These are phyloP conservation scores for Pseudogymnoascus sp. DNA, from an alignment of 2,329 filamentous ascomycete genomes.

Conservation along the genomic window DNA sequence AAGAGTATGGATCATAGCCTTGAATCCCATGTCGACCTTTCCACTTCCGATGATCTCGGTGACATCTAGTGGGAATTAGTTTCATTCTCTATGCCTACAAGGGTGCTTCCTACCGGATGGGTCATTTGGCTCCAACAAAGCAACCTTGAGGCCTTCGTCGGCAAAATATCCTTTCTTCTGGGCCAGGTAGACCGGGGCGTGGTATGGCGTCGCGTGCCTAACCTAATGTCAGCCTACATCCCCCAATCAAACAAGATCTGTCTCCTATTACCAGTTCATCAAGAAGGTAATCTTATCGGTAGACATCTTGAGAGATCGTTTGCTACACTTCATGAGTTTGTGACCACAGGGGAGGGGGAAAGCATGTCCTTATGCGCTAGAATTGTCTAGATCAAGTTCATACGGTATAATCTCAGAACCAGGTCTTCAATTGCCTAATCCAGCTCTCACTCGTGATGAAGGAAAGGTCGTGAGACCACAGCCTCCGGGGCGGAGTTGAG, in stretches of 20 bases:
- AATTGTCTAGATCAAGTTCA: slow-evolving; percentile 83
- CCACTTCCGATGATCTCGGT: slow-evolving; percentile 72
- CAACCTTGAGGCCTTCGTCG: slow-evolving; percentile 69
- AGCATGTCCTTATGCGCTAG: slow-evolving; percentile 79
- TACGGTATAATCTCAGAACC: slow-evolving; percentile 69
- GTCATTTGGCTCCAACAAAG: slow-evolving; percentile 69
- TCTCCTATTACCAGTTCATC: slow-evolving; percentile 61
- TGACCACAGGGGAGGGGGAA: slow-evolving; percentile 37
- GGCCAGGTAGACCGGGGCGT: slow-evolving; percentile 68
- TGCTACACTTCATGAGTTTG: slow-evolving; percentile 40
- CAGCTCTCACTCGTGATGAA: slow-evolving; percentile 9
- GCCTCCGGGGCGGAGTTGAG: slow-evolving; percentile 14
- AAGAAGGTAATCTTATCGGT: slow-evolving; percentile 80
- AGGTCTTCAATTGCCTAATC: slow-evolving; percentile 28
- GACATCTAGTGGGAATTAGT: slow-evolving; percentile 45
- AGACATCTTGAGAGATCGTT: slow-evolving; percentile 44
- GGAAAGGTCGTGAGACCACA: slow-evolving; percentile 12
- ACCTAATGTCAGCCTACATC: slow-evolving; percentile 23
- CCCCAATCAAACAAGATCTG: slow-evolving; percentile 3
- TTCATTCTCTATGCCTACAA: not conserved
- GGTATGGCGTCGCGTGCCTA: slow-evolving; percentile 76
- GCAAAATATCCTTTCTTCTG: slow-evolving; percentile 68
- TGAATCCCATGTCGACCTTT: slow-evolving; percentile 72
- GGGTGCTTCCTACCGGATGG: slow-evolving; percentile 48
- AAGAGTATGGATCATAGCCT: slow-evolving; percentile 77